These are phyloP conservation scores for Tagetes patula DNA, from an alignment of 129 eudicot species.

Conservation along the genomic window DNA sequence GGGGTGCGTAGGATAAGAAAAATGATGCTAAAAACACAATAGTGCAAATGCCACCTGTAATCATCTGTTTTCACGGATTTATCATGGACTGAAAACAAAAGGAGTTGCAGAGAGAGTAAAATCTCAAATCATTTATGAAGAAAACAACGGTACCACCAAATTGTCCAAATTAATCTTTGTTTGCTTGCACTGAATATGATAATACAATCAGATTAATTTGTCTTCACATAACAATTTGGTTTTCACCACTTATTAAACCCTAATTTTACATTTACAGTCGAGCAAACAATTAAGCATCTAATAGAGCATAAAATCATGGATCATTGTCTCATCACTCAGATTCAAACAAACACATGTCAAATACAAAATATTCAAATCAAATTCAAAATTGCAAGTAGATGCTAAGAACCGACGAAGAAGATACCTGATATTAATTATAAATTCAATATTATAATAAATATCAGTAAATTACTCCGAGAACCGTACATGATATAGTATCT, in stretches of 20 bases:
- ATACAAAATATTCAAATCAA: background rate
- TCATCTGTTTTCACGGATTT: constrained; percentile 73
- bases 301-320: constrained; percentile 33
- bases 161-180: constrained; percentile 38
- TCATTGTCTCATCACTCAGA: constrained; percentile 51
- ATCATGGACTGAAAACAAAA: constrained; percentile 58
- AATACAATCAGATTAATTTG: constrained; percentile 29
- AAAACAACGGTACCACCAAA: constrained; percentile 22
- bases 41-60: constrained; percentile 44
- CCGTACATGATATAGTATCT: constrained; percentile 34
- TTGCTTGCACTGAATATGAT: constrained; percentile 33
- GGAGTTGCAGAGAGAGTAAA: constrained; percentile 38
- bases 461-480: constrained; percentile 7
- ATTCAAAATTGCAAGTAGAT: background rate
- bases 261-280: constrained; percentile 24
- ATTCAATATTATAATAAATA: background rate
- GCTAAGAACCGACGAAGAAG: constrained; percentile 12
- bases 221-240: constrained; percentile 18
- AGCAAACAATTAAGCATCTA: constrained; percentile 17
- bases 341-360: background rate
- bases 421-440: constrained; percentile 1
- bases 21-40: constrained; percentile 25
- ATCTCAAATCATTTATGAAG: constrained; percentile 31
- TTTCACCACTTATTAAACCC: background rate
- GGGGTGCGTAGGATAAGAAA: constrained; percentile 55